Conservation (phyloP, 352 stramenopile genomes). For the Phytopythium ostracodes region DNA sequence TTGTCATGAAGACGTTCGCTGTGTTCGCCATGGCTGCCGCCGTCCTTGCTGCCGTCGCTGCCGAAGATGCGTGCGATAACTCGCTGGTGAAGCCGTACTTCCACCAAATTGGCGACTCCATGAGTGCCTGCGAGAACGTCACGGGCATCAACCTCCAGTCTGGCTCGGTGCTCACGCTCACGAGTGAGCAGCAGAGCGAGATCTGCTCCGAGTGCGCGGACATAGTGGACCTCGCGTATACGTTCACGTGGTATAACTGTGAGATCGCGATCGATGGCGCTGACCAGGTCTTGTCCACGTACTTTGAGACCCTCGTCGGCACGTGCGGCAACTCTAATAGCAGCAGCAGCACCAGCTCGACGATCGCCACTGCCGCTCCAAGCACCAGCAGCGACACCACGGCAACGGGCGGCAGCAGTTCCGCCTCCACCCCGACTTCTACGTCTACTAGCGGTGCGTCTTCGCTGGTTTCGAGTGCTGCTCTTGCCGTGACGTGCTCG, state of each 20-base stretch:
- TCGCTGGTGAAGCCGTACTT: slow-evolving; percentile 10
- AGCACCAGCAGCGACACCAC: slow-evolving; percentile 3
- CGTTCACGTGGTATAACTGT: slow-evolving; percentile 14
- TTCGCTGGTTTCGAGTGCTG: slow-evolving; percentile 4
- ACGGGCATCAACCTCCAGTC: slow-evolving; percentile 13
- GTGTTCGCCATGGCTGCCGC: not conserved
- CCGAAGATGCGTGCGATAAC: slow-evolving; percentile 13
- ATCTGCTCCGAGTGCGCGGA: slow-evolving; percentile 15
- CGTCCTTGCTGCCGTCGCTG: not conserved
- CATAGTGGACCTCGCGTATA: slow-evolving; percentile 8
- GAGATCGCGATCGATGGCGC: slow-evolving; percentile 13
- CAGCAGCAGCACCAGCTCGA: not conserved
- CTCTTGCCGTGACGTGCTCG: not conserved
- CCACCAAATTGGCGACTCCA: slow-evolving; percentile 10
- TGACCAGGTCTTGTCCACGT: slow-evolving; percentile 13
- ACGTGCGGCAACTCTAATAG: slow-evolving; percentile 7
- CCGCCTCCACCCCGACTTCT: not conserved
- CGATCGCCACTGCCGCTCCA: not conserved
- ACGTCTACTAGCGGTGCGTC: not conserved
- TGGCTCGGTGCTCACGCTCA: slow-evolving; percentile 4
- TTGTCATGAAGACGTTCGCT: not conserved
- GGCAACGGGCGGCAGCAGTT: not conserved
- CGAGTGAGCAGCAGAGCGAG: slow-evolving; percentile 8
- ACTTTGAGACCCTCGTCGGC: slow-evolving; percentile 15
- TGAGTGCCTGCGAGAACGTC: slow-evolving; percentile 10